Conservation (phyloP, 768 basidiomycete genomes). For the Paxillus rubicundulus region DNA sequence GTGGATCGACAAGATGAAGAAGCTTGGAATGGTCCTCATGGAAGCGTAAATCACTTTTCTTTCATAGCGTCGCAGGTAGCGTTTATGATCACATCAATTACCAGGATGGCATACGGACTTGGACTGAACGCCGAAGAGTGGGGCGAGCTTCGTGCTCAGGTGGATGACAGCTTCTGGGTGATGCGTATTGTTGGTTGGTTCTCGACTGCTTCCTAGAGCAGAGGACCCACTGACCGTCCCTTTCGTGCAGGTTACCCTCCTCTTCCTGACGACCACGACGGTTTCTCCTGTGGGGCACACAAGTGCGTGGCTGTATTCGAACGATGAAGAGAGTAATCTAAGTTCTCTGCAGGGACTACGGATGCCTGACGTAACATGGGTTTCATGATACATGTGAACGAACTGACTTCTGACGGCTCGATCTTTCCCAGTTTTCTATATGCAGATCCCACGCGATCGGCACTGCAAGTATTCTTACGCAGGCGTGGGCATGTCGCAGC, state of each 20-base stretch:
- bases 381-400: not conserved
- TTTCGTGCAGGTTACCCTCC: slow-evolving; percentile 73
- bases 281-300: slow-evolving; percentile 88
- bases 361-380: slow-evolving; percentile 71
- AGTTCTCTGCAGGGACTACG: slow-evolving; percentile 67
- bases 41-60: slow-evolving; percentile 57
- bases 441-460: slow-evolving; percentile 75
- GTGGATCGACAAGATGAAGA: slow-evolving; percentile 88
- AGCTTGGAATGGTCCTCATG: slow-evolving; percentile 78
- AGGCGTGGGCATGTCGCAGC: slow-evolving; percentile 35
- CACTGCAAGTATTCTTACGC: slow-evolving; percentile 77
- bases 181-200: slow-evolving; percentile 75
- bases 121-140: slow-evolving; percentile 73
- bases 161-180: slow-evolving; percentile 88
- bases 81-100: not conserved
- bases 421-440: slow-evolving; percentile 74
- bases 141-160: slow-evolving; percentile 59
- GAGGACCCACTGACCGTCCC: not conserved
- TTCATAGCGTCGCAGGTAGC: not conserved
- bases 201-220: not conserved
- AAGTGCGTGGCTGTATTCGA: slow-evolving; percentile 46
- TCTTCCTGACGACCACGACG: slow-evolving; percentile 73
- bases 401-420: slow-evolving; percentile 6
- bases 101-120: slow-evolving; percentile 79
- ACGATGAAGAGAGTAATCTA: not conserved